Base-by-base conservation (phyloP, 1,139 yeast species). In the Kodamaea sp. region DNA sequence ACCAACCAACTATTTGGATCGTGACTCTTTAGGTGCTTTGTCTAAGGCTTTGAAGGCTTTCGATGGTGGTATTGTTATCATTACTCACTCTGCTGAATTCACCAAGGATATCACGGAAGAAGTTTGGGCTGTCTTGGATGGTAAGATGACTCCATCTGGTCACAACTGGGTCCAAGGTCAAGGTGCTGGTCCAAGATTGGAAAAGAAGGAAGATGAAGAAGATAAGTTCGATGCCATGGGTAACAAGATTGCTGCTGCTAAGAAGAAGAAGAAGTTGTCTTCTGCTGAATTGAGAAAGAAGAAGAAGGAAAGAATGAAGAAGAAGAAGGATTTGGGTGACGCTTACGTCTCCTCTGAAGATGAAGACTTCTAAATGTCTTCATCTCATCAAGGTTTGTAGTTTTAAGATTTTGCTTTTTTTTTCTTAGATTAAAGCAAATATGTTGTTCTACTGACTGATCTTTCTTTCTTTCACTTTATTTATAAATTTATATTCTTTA, bases 231-330 rank as follows among this genome's bases (percentile, higher is more conserved):
- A 92, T 77, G 98, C 97, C 63, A 87, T 92, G 94, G 98, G 98
- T 81, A 92, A 92, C 96, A 92, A 92, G 94, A 82, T 92, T 74
- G 90, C 88, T 61, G 76, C 85, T 67, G 88, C 79, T 70, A 88
- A 89, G 87, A 92, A 92, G 94, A 90, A 86, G 84, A 80, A 80
- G 75, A 92, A 90, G 86, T 81, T 92, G 69, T 85, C 97, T 57
- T 90, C 97, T 66, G 97, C 98, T 56, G 98, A 92, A 76, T 81
- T 92, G 72, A 87, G 98, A 83, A 92, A 92, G 96, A 92, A 92
- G 96, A 92, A 92, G 97, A 92, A 92, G 96, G 98, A 92, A 79
- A 89, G 98, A 84, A 90, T 92, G 97, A 88, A 86, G 87, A 92
- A 90, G 94, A 92, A 92, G 97, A 92, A 92, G 95, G 96, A 85